These are phyloP conservation scores for Fusarium chlamydosporum DNA, from an alignment of 2,329 filamentous ascomycete species.

Conservation along the genomic window DNA sequence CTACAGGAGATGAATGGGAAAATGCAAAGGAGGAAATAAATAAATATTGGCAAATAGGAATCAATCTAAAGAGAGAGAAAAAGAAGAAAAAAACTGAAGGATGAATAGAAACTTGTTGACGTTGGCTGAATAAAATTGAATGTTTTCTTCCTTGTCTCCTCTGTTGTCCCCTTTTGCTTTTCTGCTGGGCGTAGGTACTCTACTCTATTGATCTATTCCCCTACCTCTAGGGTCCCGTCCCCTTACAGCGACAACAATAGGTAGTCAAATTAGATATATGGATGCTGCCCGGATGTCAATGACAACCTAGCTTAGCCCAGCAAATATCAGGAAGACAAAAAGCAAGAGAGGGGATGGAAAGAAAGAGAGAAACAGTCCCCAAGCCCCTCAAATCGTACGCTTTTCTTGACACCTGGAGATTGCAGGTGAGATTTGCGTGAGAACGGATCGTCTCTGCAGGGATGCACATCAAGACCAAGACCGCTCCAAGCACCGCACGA, in stretches of 20 bases:
- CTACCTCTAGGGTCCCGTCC: slow-evolving; percentile 18
- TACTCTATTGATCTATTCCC: slow-evolving; percentile 9
- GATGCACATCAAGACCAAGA: slow-evolving; percentile 48
- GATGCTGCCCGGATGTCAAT: slow-evolving; percentile 2
- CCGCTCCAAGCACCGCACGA: slow-evolving; percentile 13
- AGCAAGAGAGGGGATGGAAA: slow-evolving; percentile 15
- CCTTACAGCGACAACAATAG: slow-evolving; percentile 36
- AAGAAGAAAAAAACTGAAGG: slow-evolving; percentile 9
- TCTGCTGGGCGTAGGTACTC: neutral
- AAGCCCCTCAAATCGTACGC: slow-evolving; percentile 27
- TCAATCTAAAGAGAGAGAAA: slow-evolving; percentile 1
- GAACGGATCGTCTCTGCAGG: slow-evolving; percentile 55
- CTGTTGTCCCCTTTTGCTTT: slow-evolving; percentile 30
- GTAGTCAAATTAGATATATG: slow-evolving; percentile 20
- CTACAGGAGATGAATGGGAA: slow-evolving; percentile 16
- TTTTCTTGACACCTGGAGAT: slow-evolving; percentile 47
- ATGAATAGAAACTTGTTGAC: slow-evolving; percentile 23
- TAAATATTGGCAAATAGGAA: neutral
- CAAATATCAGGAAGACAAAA: slow-evolving; percentile 15
- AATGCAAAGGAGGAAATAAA: slow-evolving; percentile 21
- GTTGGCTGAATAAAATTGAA: neutral
- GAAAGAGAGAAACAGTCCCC: slow-evolving; percentile 8
- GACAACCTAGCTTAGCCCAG: slow-evolving; percentile 20
- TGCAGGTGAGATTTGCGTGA: slow-evolving; percentile 53
- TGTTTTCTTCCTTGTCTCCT: slow-evolving; percentile 3